Conservation (phyloP, 2,329 filamentous ascomycete genomes). For the Diplodia scrobiculata region DNA sequence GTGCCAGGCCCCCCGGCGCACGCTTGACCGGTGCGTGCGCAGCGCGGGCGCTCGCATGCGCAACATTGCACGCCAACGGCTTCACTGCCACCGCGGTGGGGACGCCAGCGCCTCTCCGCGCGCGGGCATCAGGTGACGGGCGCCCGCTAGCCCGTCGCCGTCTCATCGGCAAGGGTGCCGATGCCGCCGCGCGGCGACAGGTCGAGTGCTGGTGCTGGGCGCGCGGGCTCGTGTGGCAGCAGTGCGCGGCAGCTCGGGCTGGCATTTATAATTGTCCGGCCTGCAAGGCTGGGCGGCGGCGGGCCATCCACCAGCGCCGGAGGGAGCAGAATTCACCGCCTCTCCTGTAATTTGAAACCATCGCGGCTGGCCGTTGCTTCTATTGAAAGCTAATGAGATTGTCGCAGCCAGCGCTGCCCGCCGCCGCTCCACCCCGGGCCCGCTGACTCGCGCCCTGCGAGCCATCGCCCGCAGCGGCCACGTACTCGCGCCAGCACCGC, state of each 20-base stretch:
- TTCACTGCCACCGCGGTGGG: constrained; percentile 20
- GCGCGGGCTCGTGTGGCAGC: constrained; percentile 3
- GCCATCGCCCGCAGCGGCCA: constrained; percentile 16
- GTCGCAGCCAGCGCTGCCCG: constrained; percentile 22
- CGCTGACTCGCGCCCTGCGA: constrained; percentile 20
- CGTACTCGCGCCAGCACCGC: constrained; percentile 25
- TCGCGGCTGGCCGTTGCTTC: constrained; percentile 22
- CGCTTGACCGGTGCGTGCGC: constrained; percentile 15
- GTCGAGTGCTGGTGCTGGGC: constrained; percentile 1
- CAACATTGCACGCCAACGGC: constrained; percentile 24
- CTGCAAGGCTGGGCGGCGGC: constrained; percentile 22
- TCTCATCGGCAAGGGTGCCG: constrained; percentile 17
- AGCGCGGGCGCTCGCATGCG: constrained; percentile 1
- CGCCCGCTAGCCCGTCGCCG: neutral
- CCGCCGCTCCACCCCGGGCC: constrained; percentile 24
- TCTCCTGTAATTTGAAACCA: constrained; percentile 30
- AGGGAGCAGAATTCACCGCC: constrained; percentile 28
- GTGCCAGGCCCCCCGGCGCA: constrained; percentile 20
- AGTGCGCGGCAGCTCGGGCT: constrained; percentile 23
- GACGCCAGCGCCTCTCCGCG: neutral
- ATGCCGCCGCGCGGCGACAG: constrained; percentile 24
- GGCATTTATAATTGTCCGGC: constrained; percentile 26
- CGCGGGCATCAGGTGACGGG: constrained; percentile 15
- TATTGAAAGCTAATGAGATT: constrained; percentile 29
- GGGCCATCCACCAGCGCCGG: constrained; percentile 23